Evolutionary conservation across 306 rosid species (phyloP).

Genomic region (Luffa aegyptiaca): DNA sequence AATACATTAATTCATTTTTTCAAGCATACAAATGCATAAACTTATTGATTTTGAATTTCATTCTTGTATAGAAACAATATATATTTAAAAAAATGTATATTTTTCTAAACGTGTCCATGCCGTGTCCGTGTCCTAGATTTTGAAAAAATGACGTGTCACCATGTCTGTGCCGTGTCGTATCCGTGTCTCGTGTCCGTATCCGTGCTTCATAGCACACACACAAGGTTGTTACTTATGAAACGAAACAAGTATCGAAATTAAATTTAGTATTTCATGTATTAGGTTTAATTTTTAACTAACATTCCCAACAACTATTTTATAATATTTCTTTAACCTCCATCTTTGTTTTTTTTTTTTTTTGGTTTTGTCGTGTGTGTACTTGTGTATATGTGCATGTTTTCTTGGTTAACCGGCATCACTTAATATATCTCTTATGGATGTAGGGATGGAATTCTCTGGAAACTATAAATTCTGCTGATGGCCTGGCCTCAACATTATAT

Average conservation of each 20-base stretch:
- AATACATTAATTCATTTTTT: no score
- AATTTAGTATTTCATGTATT: background rate
- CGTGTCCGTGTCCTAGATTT: no score
- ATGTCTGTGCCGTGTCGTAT: no score
- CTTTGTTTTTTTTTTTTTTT: background rate
- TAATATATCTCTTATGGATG: slow-evolving; percentile 10
- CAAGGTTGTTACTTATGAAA: background rate
- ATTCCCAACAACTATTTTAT: background rate
- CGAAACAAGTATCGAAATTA: background rate
- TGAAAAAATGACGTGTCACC: no score
- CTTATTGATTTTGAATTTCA: no score
- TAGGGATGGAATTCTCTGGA: slow-evolving; percentile 85
- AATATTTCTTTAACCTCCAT: background rate
- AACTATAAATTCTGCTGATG: slow-evolving; percentile 62
- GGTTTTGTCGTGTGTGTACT: background rate
- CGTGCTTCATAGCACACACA: no score
- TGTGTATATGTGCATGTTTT: background rate
- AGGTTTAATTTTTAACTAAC: background rate
- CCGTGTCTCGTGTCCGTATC: no score
- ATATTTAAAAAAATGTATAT: no score
- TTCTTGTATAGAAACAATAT: no score
- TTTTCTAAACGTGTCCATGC: no score
- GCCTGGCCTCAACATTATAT: slow-evolving; percentile 60
- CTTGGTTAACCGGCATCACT: background rate
- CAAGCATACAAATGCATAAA: no score